phyloP scores from a whole-genome alignment of 257 asterid genomes.

The Solanum pinnatisectum region DNA sequence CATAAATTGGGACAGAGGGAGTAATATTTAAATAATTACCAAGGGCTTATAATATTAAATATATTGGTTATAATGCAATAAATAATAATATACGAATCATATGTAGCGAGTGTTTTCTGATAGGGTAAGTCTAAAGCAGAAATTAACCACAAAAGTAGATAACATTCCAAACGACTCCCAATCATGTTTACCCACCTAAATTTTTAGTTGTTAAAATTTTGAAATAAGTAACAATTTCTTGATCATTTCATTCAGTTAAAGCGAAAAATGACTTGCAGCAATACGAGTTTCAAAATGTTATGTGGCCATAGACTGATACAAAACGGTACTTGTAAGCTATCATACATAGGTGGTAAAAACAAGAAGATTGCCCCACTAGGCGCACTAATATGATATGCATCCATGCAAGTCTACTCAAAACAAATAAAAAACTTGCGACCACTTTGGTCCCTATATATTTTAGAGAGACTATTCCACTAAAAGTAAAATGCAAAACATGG shows the following conservation, averaged over 20 bases:
- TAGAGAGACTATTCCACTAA: background rate
- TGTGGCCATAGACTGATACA: background rate
- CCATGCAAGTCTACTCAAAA: background rate
- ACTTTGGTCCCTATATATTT: background rate
- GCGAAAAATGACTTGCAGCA: background rate
- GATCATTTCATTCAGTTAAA: background rate
- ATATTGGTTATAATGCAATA: background rate
- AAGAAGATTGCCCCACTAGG: background rate
- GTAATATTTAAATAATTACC: background rate
- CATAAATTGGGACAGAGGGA: no score
- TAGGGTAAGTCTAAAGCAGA: background rate
- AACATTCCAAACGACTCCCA: background rate
- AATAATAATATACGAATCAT: background rate
- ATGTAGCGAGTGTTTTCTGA: background rate
- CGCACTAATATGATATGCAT: background rate
- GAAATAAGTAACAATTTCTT: background rate
- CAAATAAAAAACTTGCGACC: background rate
- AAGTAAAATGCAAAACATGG: background rate
- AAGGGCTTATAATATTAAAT: background rate
- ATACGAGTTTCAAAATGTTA: background rate
- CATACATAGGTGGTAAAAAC: background rate
- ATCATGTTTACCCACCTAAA: background rate
- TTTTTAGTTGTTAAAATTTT: background rate
- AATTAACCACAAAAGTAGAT: background rate
- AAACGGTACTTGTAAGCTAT: background rate